Evolutionary conservation across 352 stramenopile genomes (phyloP).

Genomic region (Pythium phragmiticola): DNA sequence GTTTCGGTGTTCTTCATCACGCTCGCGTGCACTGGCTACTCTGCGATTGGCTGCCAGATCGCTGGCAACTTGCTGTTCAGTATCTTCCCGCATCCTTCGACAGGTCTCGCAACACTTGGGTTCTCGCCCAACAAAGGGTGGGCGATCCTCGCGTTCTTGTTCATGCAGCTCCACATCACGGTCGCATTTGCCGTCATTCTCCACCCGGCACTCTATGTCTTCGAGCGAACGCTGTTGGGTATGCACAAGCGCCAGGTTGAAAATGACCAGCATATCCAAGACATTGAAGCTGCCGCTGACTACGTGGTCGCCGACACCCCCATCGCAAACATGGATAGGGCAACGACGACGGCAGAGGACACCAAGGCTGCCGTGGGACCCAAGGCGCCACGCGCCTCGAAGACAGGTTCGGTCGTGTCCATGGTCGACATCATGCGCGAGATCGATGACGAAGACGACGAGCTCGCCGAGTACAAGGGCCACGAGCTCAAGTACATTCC

Average conservation of each 20-base stretch:
- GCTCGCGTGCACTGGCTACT: slow-evolving; percentile 30
- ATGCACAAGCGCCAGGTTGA: slow-evolving; percentile 22
- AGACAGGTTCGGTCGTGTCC: slow-evolving; percentile 36
- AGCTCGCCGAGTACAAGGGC: slow-evolving; percentile 44
- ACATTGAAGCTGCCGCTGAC: slow-evolving; percentile 9
- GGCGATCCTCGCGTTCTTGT: slow-evolving; percentile 33
- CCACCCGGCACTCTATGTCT: slow-evolving; percentile 30
- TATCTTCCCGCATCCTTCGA: slow-evolving; percentile 6
- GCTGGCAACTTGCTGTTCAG: slow-evolving; percentile 36
- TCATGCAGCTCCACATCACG: slow-evolving; percentile 48
- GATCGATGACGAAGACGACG: slow-evolving; percentile 36
- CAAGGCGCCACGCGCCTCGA: slow-evolving; percentile 20
- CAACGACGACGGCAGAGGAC: background rate
- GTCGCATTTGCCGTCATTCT: slow-evolving; percentile 36
- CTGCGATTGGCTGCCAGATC: slow-evolving; percentile 33
- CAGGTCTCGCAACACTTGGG: slow-evolving; percentile 22
- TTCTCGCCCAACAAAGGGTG: slow-evolving; percentile 25
- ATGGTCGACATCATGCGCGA: slow-evolving; percentile 36
- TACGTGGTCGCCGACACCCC: slow-evolving; percentile 11
- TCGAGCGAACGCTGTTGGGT: slow-evolving; percentile 30
- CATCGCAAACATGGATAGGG: background rate
- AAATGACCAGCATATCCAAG: slow-evolving; percentile 16
- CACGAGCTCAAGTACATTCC: slow-evolving; percentile 53
- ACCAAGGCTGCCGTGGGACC: background rate
- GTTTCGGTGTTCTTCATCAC: slow-evolving; percentile 35